phyloP scores from a whole-genome alignment of 108 stramenopile genomes.

The Aurantiochytrium sp. region DNA sequence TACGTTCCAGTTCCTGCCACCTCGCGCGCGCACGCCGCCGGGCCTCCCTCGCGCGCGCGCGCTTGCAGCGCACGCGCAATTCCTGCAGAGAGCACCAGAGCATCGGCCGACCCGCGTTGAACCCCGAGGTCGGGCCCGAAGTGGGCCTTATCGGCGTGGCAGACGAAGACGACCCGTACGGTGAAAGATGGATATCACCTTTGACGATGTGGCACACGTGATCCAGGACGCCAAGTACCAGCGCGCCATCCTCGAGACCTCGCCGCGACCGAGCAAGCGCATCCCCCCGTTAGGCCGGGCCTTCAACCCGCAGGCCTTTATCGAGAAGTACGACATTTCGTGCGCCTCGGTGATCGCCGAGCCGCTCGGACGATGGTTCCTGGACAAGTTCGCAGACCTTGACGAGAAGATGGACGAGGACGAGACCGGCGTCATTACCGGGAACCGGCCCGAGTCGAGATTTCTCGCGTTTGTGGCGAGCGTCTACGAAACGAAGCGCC shows the following conservation, averaged over 20 bases:
- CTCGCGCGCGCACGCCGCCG: too few relatives aligned
- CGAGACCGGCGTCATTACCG: neutral
- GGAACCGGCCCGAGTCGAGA: neutral
- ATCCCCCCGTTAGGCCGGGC: neutral
- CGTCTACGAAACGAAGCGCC: slow-evolving; percentile 1
- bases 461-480: neutral
- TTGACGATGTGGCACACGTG: slow-evolving; percentile 27
- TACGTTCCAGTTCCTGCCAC: too few relatives aligned
- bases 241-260: neutral
- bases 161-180: too few relatives aligned
- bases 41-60: too few relatives aligned
- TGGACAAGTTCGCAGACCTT: neutral
- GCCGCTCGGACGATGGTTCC: neutral
- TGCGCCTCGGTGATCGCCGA: neutral
- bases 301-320: neutral
- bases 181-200: slow-evolving; percentile 27
- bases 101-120: too few relatives aligned
- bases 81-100: too few relatives aligned
- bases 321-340: neutral
- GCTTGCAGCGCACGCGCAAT: too few relatives aligned
- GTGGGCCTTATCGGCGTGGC: too few relatives aligned
- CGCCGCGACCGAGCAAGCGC: neutral
- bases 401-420: neutral
- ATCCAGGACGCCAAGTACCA: slow-evolving; percentile 20
- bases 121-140: too few relatives aligned